These are phyloP conservation scores for Colletotrichum destructivum DNA, from an alignment of 2,329 filamentous ascomycete species.

Conservation along the genomic window DNA sequence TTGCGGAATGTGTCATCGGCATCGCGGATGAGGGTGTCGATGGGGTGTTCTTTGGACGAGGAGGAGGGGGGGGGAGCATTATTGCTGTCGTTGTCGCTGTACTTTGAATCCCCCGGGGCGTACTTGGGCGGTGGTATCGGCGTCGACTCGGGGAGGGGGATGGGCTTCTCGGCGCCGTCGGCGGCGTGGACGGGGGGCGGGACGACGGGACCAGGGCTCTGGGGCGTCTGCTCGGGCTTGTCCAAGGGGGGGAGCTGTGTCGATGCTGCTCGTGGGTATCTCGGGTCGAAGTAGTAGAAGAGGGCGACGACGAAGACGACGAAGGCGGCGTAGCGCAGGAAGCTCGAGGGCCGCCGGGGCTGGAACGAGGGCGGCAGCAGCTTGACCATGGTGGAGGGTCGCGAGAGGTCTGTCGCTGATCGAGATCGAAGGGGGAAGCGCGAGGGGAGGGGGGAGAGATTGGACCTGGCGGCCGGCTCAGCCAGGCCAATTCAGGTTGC, in stretches of 20 bases:
- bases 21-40: conserved; percentile 60
- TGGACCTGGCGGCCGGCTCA: conserved; percentile 37
- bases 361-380: conserved; percentile 59
- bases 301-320: conserved; percentile 68
- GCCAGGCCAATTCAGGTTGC: conserved; percentile 35
- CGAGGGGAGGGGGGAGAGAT: not conserved
- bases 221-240: conserved; percentile 39
- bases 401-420: not conserved
- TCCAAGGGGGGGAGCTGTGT: conserved; percentile 13
- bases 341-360: conserved; percentile 60
- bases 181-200: conserved; percentile 29
- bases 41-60: conserved; percentile 54
- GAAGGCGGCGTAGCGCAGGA: conserved; percentile 75
- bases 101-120: not conserved
- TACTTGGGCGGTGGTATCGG: conserved; percentile 20
- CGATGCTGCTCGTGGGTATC: conserved; percentile 30
- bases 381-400: conserved; percentile 39
- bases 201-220: conserved; percentile 38
- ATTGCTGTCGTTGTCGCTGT: conserved; percentile 26
- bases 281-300: conserved; percentile 50
- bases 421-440: not conserved
- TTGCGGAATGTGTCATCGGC: conserved; percentile 57
- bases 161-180: conserved; percentile 32
- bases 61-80: no score
- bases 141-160: conserved; percentile 27